A percentile compares a stretch with the other conserved stretches of the same genome.
These are phyloP conservation scores for Zymoseptoria crescenta DNA, from an alignment of 2,329 filamentous ascomycete genomes.

Conservation along the genomic window DNA sequence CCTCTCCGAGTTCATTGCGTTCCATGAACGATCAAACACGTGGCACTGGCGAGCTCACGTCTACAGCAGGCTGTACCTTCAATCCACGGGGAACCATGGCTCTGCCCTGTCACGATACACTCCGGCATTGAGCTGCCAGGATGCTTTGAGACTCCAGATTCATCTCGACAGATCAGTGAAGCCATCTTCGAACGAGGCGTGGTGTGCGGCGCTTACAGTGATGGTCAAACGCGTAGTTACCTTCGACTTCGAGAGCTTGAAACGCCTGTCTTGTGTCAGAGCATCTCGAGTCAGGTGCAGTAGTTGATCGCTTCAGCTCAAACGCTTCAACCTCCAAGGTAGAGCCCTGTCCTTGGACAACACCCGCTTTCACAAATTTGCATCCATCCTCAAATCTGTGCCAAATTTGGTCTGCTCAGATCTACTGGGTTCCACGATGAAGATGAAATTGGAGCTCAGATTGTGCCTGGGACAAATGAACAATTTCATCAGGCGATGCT, in stretches of 20 bases:
- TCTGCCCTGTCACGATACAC: neutral
- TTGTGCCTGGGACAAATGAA: neutral
- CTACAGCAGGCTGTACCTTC: neutral
- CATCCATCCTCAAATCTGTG: neutral
- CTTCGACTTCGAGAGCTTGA: neutral
- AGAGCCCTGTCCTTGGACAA: neutral
- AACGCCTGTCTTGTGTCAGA: neutral
- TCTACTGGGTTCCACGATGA: neutral
- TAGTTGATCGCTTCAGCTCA: neutral
- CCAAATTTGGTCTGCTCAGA: neutral
- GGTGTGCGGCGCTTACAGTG: neutral
- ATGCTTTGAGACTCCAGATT: neutral
- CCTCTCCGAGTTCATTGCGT: neutral
- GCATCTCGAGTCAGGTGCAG: neutral
- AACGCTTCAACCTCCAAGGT: neutral
- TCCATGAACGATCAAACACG: neutral
- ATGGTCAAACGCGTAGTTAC: neutral
- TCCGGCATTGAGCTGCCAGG: neutral
- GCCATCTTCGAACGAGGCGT: neutral
- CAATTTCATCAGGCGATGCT: neutral
- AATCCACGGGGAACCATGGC: neutral
- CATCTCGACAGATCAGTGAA: neutral
- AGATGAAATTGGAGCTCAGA: neutral
- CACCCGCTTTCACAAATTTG: neutral
- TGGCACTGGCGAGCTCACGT: neutral